These are phyloP conservation scores for Ophiostoma australiae DNA, from an alignment of 2,329 filamentous ascomycete species.

Conservation along the genomic window DNA sequence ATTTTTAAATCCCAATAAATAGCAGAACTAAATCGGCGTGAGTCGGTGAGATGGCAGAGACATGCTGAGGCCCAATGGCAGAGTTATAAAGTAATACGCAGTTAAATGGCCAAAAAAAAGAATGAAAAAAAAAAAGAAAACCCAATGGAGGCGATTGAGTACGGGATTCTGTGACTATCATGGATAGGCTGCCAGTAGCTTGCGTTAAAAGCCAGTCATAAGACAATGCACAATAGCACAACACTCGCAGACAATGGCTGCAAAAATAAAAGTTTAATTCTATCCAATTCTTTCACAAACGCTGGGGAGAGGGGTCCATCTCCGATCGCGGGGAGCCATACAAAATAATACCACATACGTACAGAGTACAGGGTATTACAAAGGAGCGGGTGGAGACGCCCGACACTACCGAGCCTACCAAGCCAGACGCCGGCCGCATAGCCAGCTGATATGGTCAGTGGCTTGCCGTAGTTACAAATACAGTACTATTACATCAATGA, in stretches of 20 bases:
- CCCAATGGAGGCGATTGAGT: not conserved
- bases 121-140: not conserved
- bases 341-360: not conserved
- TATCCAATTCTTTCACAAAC: not conserved
- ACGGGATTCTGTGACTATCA: not conserved
- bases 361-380: no score
- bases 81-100: not conserved
- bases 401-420: not conserved
- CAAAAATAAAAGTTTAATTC: not conserved
- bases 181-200: not conserved
- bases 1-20: not conserved
- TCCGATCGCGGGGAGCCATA: conserved; percentile 4
- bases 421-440: not conserved
- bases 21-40: not conserved
- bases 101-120: not conserved
- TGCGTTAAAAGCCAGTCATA: not conserved
- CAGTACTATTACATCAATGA: no score
- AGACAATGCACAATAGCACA: no score
- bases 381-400: not conserved
- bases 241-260: no score
- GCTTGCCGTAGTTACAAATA: no score
- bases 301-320: conserved; percentile 6
- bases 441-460: not conserved
- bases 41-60: not conserved
- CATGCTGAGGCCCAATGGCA: not conserved